Conservation (phyloP, 306 rosid species). For the Rosa rugosa region DNA sequence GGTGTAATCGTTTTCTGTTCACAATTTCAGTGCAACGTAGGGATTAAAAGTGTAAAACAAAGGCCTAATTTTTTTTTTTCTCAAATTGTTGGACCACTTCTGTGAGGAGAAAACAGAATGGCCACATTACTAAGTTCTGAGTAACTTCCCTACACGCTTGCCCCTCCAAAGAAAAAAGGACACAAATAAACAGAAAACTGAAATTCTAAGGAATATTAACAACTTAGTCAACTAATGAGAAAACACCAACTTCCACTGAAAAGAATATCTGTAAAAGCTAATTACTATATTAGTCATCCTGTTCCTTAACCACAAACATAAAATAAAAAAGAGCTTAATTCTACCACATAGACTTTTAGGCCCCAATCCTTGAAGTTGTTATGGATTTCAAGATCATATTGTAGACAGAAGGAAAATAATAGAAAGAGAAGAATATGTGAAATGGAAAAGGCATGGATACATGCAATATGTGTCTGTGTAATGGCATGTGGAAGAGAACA, state of each 20-base stretch:
- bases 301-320: not conserved
- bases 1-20: not conserved
- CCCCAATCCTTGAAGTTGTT: not conserved
- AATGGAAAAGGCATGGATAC: not conserved
- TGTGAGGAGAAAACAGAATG: not conserved
- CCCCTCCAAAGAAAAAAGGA: not conserved
- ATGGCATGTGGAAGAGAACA: conserved; percentile 21
- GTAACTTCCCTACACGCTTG: not conserved
- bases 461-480: not conserved
- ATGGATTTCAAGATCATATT: not conserved
- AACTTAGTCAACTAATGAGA: not conserved
- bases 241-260: not conserved
- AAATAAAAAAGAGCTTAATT: not conserved
- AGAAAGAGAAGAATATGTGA: not conserved
- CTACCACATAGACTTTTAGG: not conserved
- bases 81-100: not conserved
- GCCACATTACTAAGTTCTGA: not conserved
- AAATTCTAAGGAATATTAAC: not conserved
- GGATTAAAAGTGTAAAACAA: not conserved
- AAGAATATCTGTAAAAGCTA: not conserved
- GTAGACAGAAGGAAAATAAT: not conserved
- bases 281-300: not conserved
- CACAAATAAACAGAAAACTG: not conserved
- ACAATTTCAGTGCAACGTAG: not conserved
- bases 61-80: not conserved